Evolutionary conservation across 257 asterid genomes (phyloP), one percentile per base, ranked within the genome.

Genomic region (Henckelia pumila): DNA sequence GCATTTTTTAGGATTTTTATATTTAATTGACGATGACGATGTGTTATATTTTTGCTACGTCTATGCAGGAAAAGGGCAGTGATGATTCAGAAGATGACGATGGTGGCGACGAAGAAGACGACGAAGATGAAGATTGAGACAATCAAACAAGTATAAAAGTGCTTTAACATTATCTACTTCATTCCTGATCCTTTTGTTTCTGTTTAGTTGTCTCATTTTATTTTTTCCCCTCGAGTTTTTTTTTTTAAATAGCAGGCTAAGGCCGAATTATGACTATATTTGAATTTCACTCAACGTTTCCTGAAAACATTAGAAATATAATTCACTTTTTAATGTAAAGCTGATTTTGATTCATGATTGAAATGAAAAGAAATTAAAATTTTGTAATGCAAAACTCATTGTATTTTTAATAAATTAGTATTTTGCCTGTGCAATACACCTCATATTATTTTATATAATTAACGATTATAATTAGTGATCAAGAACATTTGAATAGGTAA

Each of bases 61-160:
- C 59, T 52, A 44, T 78, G 77, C 79, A 88, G 92, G 88, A 75
- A 23, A 75, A 83, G 50, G 84, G 71, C 53, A 78, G 83, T 63
- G 89, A 81, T 63, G 92, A 63, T 28, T 71, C 85, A 7, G 95
- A 80, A n/a, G 89, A 84, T 2, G 86, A 70, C 0, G 79, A 78
- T 1, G 70, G 76, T n/a, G 81, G 71, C 7, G 86, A 75, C 0
- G 86, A 75, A 2, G 86, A 79, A 0, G 80, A 67, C 6, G 69
- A 76, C 40, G 75, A 75, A 4, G 82, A 65, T 22, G 82, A 81
- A 49, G 84, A 78, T 64, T 75, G 80, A 75, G 75, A 65, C 62
- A 33, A 64, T 47, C 44, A 52, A 63, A 24, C 11, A 47, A 47
- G 55, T 16, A 47, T 0, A 47, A 1, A 47, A 47, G 1, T 47